phyloP scores from a whole-genome alignment of 192 early-diverging fungal species.

The Backusella tuberculispora region DNA sequence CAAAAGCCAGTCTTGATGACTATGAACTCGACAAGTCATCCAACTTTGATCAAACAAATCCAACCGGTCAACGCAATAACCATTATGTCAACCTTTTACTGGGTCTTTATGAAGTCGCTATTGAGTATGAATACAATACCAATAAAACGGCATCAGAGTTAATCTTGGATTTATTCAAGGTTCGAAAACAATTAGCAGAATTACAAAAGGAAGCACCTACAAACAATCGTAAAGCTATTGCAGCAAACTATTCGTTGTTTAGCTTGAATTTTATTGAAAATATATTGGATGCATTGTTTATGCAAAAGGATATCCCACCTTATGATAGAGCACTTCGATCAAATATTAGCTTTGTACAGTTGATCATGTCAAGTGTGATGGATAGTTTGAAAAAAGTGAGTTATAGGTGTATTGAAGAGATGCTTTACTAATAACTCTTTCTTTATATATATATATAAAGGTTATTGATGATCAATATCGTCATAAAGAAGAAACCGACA shows the following conservation, averaged over 20 bases:
- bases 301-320: not conserved
- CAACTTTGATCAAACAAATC: slow-evolving; percentile 59
- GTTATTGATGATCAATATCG: slow-evolving; percentile 20
- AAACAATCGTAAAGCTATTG: not conserved
- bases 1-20: slow-evolving; percentile 63
- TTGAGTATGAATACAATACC: slow-evolving; percentile 42
- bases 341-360: slow-evolving; percentile 54
- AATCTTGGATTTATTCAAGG: slow-evolving; percentile 51
- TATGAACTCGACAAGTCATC: slow-evolving; percentile 66
- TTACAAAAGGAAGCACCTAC: not conserved
- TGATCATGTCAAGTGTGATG: slow-evolving; percentile 46
- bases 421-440: not conserved
- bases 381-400: slow-evolving; percentile 41
- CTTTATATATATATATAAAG: not conserved
- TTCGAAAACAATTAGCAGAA: slow-evolving; percentile 34
- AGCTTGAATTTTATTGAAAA: not conserved
- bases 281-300: slow-evolving; percentile 3
- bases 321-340: slow-evolving; percentile 14
- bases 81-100: slow-evolving; percentile 53
- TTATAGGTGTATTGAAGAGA: not conserved
- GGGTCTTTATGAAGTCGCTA: slow-evolving; percentile 61
- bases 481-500: slow-evolving; percentile 10
- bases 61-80: slow-evolving; percentile 59
- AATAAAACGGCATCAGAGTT: slow-evolving; percentile 27
- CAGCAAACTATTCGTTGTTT: not conserved